phyloP scores from a whole-genome alignment of 78 protist genomes.

The Dictyostelium citrinum region DNA sequence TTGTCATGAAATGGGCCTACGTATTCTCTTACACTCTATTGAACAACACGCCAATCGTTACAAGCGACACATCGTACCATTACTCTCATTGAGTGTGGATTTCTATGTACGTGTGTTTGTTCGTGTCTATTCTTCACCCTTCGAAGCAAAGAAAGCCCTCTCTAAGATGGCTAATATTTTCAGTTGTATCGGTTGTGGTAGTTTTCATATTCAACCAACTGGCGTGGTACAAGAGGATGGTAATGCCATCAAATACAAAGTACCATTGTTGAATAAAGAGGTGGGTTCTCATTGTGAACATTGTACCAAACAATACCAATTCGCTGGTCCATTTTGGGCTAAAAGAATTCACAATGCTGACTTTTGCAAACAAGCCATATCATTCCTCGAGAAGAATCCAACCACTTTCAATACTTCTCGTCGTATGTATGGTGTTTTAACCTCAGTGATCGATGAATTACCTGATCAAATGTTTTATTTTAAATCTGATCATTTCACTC shows the following conservation, averaged over 20 bases:
- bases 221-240: constrained; percentile 28
- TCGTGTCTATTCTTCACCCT: constrained; percentile 48
- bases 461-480: constrained; percentile 86
- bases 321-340: constrained; percentile 96
- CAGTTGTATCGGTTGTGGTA: constrained; percentile 89
- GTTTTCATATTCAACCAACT: constrained; percentile 80
- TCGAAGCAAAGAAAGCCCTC: constrained; percentile 25
- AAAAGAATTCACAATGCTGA: constrained; percentile 84
- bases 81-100: constrained; percentile 92
- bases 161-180: constrained; percentile 37
- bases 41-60: constrained; percentile 87
- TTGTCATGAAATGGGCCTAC: constrained; percentile 96
- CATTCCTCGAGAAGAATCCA: constrained; percentile 29
- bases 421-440: constrained; percentile 83
- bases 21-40: constrained; percentile 87
- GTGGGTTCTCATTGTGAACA: constrained; percentile 39
- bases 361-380: neutral
- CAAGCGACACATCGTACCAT: constrained; percentile 89
- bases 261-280: neutral
- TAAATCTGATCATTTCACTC: constrained; percentile 27
- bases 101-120: constrained; percentile 98
- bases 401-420: constrained; percentile 31
- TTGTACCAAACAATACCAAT: neutral
- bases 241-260: constrained; percentile 25
- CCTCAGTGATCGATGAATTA: constrained; percentile 83